These are phyloP conservation scores for Lentinula novae-zelandiae DNA, from an alignment of 1,284 basidiomycete genomes.

Conservation along the genomic window DNA sequence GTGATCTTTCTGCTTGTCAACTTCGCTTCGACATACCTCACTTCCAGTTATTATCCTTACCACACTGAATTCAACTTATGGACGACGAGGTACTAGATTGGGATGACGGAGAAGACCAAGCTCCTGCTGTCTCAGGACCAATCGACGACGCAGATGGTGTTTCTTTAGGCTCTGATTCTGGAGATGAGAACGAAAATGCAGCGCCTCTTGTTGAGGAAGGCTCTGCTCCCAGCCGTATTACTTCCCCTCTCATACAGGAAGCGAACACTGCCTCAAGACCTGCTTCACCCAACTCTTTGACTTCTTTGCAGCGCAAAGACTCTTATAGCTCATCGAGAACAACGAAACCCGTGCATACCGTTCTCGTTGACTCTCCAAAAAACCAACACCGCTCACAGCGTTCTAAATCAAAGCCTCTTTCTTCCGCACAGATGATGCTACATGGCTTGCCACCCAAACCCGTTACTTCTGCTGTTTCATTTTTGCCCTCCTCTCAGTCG, in stretches of 20 bases:
- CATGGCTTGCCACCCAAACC: constrained; percentile 77
- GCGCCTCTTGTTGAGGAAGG: constrained; percentile 6
- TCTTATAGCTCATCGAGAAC: constrained; percentile 3
- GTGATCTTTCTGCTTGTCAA: not conserved
- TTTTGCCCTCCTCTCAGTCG: constrained; percentile 51
- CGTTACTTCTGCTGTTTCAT: constrained; percentile 47
- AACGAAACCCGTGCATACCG: constrained; percentile 5
- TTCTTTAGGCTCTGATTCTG: constrained; percentile 58
- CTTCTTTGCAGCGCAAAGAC: constrained; percentile 4
- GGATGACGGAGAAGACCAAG: constrained; percentile 65
- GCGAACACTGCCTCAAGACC: not conserved
- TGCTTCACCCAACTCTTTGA: not conserved
- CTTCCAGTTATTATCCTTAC: not conserved
- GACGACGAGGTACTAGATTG: constrained; percentile 61
- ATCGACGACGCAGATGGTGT: constrained; percentile 58
- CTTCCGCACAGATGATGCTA: constrained; percentile 33
- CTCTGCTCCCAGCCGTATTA: not conserved
- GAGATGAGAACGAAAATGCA: constrained; percentile 60
- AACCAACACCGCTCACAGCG: constrained; percentile 20
- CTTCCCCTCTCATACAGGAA: not conserved
- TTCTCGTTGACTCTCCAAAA: constrained; percentile 7
- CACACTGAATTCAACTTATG: not conserved
- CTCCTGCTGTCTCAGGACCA: constrained; percentile 24
- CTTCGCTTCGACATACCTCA: not conserved
- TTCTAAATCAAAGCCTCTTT: constrained; percentile 19